Conservation (phyloP, 2,329 filamentous ascomycete genomes). For the Ophiostoma novo-ulmi region DNA sequence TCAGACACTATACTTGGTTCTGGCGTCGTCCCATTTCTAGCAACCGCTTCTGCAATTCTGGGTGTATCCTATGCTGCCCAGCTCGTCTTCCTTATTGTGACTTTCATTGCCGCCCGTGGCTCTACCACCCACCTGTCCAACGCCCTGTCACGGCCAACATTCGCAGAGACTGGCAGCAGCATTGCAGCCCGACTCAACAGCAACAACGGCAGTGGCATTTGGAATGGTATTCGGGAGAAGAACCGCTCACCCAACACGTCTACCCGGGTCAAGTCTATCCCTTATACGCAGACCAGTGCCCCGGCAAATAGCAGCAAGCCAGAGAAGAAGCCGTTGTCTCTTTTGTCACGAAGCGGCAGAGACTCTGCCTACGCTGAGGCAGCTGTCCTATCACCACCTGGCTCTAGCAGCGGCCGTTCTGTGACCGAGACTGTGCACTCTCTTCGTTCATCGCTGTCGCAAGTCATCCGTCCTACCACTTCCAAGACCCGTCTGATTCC, state of each 20-base stretch:
- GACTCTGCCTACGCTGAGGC: constrained; percentile 32
- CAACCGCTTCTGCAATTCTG: constrained; percentile 43
- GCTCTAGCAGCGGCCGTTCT: constrained; percentile 44
- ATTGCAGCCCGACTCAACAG: neutral
- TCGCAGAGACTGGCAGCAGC: constrained; percentile 14
- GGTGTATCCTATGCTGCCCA: constrained; percentile 45
- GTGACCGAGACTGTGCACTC: constrained; percentile 45
- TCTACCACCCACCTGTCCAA: constrained; percentile 25
- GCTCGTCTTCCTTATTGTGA: constrained; percentile 44
- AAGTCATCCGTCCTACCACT: constrained; percentile 49
- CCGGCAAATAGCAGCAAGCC: constrained; percentile 42
- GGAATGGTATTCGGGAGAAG: constrained; percentile 28
- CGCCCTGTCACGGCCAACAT: neutral
- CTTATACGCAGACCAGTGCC: constrained; percentile 45
- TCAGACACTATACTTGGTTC: constrained; percentile 35
- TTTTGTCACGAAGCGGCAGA: constrained; percentile 28
- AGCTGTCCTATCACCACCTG: constrained; percentile 39
- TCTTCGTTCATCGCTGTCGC: constrained; percentile 45
- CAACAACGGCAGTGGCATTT: constrained; percentile 29
- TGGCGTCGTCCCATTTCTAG: constrained; percentile 37
- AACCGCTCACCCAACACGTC: constrained; percentile 32
- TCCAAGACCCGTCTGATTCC: constrained; percentile 53
- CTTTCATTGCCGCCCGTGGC: constrained; percentile 40
- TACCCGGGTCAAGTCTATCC: constrained; percentile 47
- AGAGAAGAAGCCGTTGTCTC: constrained; percentile 30